Conservation (phyloP, 2,329 filamentous ascomycete species). For the Exophiala spinifera region DNA sequence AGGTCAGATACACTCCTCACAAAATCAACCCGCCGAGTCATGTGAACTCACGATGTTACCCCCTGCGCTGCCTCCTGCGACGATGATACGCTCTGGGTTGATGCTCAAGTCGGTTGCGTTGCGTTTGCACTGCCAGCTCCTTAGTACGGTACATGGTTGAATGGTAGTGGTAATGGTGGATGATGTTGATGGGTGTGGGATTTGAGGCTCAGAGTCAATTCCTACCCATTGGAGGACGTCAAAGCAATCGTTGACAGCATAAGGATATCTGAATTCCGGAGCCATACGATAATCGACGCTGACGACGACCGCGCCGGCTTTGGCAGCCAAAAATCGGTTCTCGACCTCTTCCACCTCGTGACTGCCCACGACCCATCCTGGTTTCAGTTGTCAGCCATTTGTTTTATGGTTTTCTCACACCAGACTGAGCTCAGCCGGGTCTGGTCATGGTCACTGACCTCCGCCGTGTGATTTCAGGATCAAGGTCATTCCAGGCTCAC, state of each 20-base stretch:
- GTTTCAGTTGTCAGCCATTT: neutral
- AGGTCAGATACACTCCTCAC: neutral
- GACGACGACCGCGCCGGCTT: conserved; percentile 13
- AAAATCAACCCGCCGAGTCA: neutral
- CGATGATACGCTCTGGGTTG: conserved; percentile 46
- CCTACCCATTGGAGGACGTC: conserved; percentile 15
- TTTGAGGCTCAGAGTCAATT: no score
- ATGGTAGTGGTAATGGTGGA: no score
- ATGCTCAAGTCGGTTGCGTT: conserved; percentile 38
- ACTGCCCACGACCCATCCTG: conserved; percentile 21
- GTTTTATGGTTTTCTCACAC: no score
- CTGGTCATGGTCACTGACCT: no score
- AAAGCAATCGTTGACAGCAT: conserved; percentile 15
- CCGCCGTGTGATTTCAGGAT: conserved; percentile 25
- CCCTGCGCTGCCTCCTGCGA: conserved; percentile 51
- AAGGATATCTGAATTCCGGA: conserved; percentile 16
- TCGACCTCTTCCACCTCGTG: conserved; percentile 20
- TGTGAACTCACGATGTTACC: conserved; percentile 25
- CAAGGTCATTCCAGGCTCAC: conserved; percentile 1
- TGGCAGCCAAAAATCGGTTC: conserved; percentile 11
- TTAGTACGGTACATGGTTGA: neutral
- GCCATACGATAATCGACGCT: conserved; percentile 16
- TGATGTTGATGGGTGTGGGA: no score
- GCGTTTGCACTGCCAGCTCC: conserved; percentile 19
- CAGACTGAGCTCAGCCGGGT: no score